Conservation (phyloP, 1,284 basidiomycete species). For the Clitocybe nebularis region DNA sequence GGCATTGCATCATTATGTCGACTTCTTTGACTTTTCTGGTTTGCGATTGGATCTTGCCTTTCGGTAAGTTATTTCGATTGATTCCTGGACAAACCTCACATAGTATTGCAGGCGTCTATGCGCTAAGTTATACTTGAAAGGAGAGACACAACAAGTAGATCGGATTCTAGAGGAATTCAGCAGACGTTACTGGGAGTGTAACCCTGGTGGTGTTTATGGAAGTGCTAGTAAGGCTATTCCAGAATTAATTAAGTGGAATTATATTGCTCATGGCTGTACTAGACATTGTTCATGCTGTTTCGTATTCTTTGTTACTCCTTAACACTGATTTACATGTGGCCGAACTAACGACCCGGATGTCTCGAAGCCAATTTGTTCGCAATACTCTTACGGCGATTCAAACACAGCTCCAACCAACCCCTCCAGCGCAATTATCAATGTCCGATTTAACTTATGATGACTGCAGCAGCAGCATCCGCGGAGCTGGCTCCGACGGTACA, state of each 20-base stretch:
- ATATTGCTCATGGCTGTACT: conserved; percentile 6
- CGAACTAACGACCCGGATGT: conserved; percentile 88
- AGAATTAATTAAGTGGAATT: conserved; percentile 1
- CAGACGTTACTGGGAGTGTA: conserved; percentile 87
- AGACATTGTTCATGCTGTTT: conserved; percentile 90
- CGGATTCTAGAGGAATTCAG: conserved; percentile 92
- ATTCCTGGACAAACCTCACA: conserved; percentile 11
- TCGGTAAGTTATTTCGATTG: conserved; percentile 43
- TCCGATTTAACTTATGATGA: conserved; percentile 70
- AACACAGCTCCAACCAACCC: conserved; percentile 59
- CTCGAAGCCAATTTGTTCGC: conserved; percentile 86
- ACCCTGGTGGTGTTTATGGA: conserved; percentile 76
- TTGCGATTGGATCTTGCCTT: conserved; percentile 88
- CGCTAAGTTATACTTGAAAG: conserved; percentile 89
- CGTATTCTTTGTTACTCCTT: conserved; percentile 90
- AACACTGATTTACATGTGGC: conserved; percentile 98
- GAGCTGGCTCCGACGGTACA: conserved; percentile 41
- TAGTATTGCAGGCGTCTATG: conserved; percentile 66
- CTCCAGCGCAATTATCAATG: conserved; percentile 41
- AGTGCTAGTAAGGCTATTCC: conserved; percentile 62
- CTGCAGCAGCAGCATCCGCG: conserved; percentile 50
- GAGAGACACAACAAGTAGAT: conserved; percentile 97
- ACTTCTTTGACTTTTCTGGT: conserved; percentile 84
- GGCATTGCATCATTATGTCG: conserved; percentile 79
- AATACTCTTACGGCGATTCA: conserved; percentile 89